A percentile compares a stretch with the other conserved stretches of the same genome.
phyloP scores from a whole-genome alignment of 495 filamentous ascomycete genomes.

The Aspergillus steynii region DNA sequence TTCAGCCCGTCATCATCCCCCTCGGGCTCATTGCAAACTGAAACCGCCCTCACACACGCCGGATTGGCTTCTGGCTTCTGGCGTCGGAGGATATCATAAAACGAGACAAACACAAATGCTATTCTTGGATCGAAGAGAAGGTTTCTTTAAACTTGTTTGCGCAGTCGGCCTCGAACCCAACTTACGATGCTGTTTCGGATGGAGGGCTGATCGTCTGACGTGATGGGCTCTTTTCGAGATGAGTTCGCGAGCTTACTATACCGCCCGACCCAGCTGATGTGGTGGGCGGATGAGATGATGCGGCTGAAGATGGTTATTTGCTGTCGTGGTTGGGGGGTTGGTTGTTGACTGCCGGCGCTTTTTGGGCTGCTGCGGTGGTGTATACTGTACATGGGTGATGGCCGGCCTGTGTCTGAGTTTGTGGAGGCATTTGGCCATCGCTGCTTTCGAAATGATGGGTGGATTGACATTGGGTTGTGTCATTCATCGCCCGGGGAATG shows the following conservation, averaged over 20 bases:
- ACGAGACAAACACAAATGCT: background rate
- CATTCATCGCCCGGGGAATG: background rate
- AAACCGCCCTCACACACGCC: background rate
- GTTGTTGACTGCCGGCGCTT: too few species aligned
- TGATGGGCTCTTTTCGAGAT: background rate
- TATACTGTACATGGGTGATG: too few species aligned
- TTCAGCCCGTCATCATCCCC: conserved; percentile 16
- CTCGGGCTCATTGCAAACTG: conserved; percentile 24
- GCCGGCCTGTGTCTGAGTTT: too few species aligned
- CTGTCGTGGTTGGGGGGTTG: background rate
- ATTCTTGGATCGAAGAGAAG: background rate
- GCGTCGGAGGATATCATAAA: background rate
- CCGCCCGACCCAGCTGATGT: too few species aligned
- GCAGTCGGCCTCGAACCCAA: too few species aligned
- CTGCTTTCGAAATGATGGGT: too few species aligned
- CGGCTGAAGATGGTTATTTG: background rate
- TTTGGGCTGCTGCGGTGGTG: too few species aligned
- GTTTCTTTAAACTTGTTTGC: too few species aligned
- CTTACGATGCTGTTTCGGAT: background rate
- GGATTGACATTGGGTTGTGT: background rate
- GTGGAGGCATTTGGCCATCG: too few species aligned
- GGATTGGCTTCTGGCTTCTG: background rate
- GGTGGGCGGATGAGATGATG: too few species aligned
- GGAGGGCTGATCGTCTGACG: background rate
- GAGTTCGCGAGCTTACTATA: too few species aligned